Conservation (phyloP, 805 yeast genomes). For the Pichia thaimueangensis region DNA sequence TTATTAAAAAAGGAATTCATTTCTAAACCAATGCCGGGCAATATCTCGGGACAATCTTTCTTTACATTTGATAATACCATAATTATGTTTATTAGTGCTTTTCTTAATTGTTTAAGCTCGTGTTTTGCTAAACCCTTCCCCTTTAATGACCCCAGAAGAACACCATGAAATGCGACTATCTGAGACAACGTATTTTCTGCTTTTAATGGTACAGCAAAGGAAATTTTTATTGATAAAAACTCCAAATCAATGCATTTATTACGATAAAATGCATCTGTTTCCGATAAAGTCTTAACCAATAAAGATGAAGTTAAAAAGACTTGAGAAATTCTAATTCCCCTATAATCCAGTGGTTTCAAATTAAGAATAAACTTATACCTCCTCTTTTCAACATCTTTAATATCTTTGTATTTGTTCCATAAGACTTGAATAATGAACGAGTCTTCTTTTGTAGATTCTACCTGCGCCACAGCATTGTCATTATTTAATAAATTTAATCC, state of each 20-base stretch:
- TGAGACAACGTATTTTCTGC: slow-evolving; percentile 1
- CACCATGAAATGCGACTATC: slow-evolving; percentile 6
- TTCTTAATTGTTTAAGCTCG: slow-evolving; percentile 16
- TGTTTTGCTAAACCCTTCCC: background rate
- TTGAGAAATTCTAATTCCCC: background rate
- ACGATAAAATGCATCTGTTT: slow-evolving; percentile 3
- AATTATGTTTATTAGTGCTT: slow-evolving; percentile 20
- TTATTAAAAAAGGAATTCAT: slow-evolving; percentile 11
- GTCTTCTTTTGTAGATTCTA: background rate
- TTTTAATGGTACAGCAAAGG: slow-evolving; percentile 6
- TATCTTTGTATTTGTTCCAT: slow-evolving; percentile 6
- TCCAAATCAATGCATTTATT: slow-evolving; percentile 4
- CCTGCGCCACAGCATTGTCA: background rate
- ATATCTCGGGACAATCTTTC: slow-evolving; percentile 5
- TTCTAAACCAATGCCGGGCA: slow-evolving; percentile 17
- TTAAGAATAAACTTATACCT: slow-evolving; percentile 5
- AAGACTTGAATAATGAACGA: slow-evolving; percentile 7
- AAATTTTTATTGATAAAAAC: slow-evolving; percentile 2
- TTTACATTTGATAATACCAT: slow-evolving; percentile 23
- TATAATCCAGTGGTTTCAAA: slow-evolving; percentile 7
- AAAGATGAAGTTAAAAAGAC: slow-evolving; percentile 5
- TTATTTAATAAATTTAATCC: background rate
- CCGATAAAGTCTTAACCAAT: background rate
- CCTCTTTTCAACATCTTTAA: background rate
- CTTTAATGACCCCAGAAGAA: slow-evolving; percentile 6